Conservation (phyloP, 768 basidiomycete genomes). For the Pleurotus giganteus region DNA sequence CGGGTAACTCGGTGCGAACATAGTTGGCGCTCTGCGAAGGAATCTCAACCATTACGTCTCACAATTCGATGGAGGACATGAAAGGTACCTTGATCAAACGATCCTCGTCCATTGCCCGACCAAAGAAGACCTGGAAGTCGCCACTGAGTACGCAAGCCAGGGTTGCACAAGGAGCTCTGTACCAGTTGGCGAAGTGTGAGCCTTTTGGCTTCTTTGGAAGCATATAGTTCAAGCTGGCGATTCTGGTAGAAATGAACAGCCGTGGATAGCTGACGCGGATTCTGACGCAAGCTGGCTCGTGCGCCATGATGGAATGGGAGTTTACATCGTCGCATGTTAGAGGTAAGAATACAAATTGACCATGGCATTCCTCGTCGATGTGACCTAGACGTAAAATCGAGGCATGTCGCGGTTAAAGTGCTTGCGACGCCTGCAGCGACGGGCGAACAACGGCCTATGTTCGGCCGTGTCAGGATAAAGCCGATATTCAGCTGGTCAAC, state of each 20-base stretch:
- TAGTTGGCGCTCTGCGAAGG: conserved; percentile 82
- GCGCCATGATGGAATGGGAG: background rate
- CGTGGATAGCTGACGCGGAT: conserved; percentile 28
- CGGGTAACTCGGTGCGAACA: conserved; percentile 85
- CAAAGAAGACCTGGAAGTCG: conserved; percentile 76
- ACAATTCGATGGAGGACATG: background rate
- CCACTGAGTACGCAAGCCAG: background rate
- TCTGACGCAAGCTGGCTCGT: background rate
- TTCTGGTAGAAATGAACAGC: conserved; percentile 78
- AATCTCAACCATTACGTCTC: background rate
- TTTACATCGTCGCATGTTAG: background rate
- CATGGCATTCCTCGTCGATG: background rate
- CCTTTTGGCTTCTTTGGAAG: conserved; percentile 66
- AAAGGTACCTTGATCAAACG: conserved; percentile 66
- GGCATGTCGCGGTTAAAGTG: background rate
- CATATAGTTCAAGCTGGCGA: conserved; percentile 77
- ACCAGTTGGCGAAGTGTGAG: conserved; percentile 82
- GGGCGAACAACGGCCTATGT: no score
- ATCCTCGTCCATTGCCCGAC: conserved; percentile 78
- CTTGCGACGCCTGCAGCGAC: no score
- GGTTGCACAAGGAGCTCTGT: conserved; percentile 7
- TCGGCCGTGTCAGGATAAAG: background rate
- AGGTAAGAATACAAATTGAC: background rate
- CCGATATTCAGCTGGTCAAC: background rate
- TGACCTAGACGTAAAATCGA: background rate